Conservation (phyloP, 2,329 filamentous ascomycete genomes). For the Neophaeococcomyces mojaviensis region DNA sequence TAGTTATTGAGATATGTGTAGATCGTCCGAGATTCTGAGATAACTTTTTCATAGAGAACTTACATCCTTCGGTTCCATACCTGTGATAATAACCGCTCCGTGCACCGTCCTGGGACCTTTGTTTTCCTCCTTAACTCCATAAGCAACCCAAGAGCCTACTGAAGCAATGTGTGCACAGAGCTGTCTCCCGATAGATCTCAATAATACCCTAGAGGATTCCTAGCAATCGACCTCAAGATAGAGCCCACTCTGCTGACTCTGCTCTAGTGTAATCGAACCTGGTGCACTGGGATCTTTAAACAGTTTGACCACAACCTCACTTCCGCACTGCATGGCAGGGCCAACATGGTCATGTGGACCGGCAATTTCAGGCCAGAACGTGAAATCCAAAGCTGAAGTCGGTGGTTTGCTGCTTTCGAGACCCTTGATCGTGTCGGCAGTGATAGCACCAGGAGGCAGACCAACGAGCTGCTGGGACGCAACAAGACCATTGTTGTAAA, state of each 20-base stretch:
- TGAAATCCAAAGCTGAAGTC: slow-evolving; percentile 1
- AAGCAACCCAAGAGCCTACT: no score
- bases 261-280: slow-evolving; percentile 3
- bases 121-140: no score
- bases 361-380: slow-evolving; percentile 4
- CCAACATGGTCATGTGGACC: background rate
- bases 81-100: no score
- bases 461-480: background rate
- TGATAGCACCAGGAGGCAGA: slow-evolving; percentile 1
- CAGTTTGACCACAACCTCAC: background rate
- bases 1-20: no score
- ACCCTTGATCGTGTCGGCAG: slow-evolving; percentile 1
- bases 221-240: slow-evolving; percentile 1
- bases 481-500: slow-evolving; percentile 8
- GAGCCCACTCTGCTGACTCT: slow-evolving; percentile 2
- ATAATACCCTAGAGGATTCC: no score
- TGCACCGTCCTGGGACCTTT: no score
- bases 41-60: no score
- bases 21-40: no score
- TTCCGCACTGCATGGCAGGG: background rate
- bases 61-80: no score
- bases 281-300: slow-evolving; percentile 3
- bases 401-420: background rate
- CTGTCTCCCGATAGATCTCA: no score
- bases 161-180: no score